Evolutionary conservation across 768 basidiomycete genomes (phyloP).

Genomic region (Podaxis sp.): DNA sequence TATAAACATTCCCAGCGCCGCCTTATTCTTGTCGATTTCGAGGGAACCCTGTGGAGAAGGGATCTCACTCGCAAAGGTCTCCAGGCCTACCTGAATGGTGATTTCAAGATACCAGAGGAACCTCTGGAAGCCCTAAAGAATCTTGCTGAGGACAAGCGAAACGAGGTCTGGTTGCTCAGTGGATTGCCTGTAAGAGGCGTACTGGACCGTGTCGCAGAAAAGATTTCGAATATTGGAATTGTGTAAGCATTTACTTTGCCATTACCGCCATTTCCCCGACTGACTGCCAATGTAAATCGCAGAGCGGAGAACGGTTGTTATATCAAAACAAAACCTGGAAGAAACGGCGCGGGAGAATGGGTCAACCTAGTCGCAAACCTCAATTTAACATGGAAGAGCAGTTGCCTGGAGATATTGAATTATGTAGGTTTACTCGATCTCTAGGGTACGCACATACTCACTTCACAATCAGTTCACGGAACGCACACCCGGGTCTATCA

Average conservation of each 20-base stretch:
- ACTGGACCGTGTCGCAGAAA: conserved; percentile 60
- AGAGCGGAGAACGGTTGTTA: conserved; percentile 90
- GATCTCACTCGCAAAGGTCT: conserved; percentile 51
- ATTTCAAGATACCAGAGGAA: conserved; percentile 36
- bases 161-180: conserved; percentile 83
- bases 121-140: conserved; percentile 51
- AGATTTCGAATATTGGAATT: conserved; percentile 69
- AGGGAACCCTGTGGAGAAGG: conserved; percentile 75
- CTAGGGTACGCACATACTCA: neutral
- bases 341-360: conserved; percentile 46
- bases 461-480: conserved; percentile 71
- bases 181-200: conserved; percentile 65
- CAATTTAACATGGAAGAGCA: conserved; percentile 78
- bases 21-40: conserved; percentile 74
- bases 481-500: conserved; percentile 82
- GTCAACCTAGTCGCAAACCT: conserved; percentile 78
- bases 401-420: conserved; percentile 79
- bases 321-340: conserved; percentile 52
- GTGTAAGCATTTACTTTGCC: conserved; percentile 47
- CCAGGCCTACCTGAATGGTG: conserved; percentile 21
- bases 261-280: neutral
- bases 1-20: conserved; percentile 67
- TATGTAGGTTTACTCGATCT: conserved; percentile 57
- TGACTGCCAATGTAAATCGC: neutral
- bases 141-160: conserved; percentile 62